Base-by-base conservation (phyloP, 1,139 yeast species). In the Maudiozyma humilis region DNA sequence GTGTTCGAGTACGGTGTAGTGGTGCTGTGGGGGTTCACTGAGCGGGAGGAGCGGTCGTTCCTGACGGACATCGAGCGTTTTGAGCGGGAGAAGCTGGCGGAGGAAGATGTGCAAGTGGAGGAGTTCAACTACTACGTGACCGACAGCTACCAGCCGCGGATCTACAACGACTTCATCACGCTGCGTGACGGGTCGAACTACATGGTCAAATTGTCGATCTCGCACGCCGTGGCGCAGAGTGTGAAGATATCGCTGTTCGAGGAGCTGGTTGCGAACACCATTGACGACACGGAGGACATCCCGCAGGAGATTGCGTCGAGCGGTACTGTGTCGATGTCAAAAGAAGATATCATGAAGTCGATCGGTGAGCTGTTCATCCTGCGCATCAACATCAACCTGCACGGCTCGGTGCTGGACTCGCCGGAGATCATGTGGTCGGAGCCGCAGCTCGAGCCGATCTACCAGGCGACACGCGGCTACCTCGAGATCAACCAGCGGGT, bases 401-500 rank as follows among this genome's bases (percentile, higher is more conserved):
- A 91, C 66, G 97, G 97, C 1, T 87, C 96, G 2, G 93, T 91
- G 18, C 69, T 91, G 50, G 98, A 91, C 62, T 85, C 95, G 1
- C 98, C 98, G 0, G 97, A 91, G 62, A 76, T 91, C 47, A 88
- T 91, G 96, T 91, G 98, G 98, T 81, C 96, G 0, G 97, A 91
- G 60, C 98, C 98, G 1, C 96, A 89, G 57, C 70, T 91, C 47
- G 97, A 91, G 62, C 98, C 98, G 1, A 88, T 89, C 45, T 91
- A 91, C 64, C 96, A 88, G 63, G 96, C 97, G 0, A 86, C 95
- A 2, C 76, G 97, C 60, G 96, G 96, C 0, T 91, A 91, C 62
- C 67, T 89, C 52, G 97, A 89, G 59, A 89, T 91, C 53, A 88
- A 88, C 62, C 97, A 89, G 65, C 71, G 98, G 42, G 97, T 88